A percentile compares a stretch with the other conserved stretches of the same genome.
These are phyloP conservation scores for Fusarium nanum DNA, from an alignment of 2,329 filamentous ascomycete genomes.

Conservation along the genomic window DNA sequence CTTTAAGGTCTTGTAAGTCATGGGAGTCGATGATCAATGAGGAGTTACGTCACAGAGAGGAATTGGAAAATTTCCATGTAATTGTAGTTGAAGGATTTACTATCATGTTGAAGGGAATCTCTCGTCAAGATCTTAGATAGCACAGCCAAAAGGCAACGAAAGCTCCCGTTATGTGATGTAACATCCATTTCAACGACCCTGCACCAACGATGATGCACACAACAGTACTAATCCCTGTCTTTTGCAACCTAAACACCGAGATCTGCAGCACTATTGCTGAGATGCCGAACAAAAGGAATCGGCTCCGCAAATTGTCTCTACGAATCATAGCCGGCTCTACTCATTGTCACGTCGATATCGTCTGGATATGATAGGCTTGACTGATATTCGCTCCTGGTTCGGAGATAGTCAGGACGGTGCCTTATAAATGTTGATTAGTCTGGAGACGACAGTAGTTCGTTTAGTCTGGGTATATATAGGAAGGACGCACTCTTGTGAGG, in stretches of 20 bases:
- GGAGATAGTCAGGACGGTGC: conserved; percentile 29
- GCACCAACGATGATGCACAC: neutral
- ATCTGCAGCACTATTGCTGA: conserved; percentile 24
- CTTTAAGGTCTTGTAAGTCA: neutral
- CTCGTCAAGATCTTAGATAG: neutral
- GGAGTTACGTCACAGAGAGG: neutral
- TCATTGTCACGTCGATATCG: conserved; percentile 1
- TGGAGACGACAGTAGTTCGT: neutral
- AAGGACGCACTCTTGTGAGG: neutral
- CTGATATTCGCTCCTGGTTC: conserved; percentile 16
- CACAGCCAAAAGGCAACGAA: neutral
- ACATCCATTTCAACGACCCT: conserved; percentile 2
- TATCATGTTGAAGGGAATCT: neutral
- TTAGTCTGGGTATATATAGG: conserved; percentile 32
- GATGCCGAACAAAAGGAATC: conserved; percentile 19
- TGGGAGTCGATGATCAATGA: neutral
- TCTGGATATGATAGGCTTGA: conserved; percentile 18
- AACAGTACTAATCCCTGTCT: conserved; percentile 7
- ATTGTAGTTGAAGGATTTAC: neutral
- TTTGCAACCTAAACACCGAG: conserved; percentile 23
- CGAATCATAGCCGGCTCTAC: neutral
- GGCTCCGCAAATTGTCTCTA: neutral
- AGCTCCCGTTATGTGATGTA: conserved; percentile 5
- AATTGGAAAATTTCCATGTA: neutral
- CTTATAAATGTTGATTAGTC: conserved; percentile 31